These are phyloP conservation scores for Fusarium buxicola DNA, from an alignment of 2,329 filamentous ascomycete species.

Conservation along the genomic window DNA sequence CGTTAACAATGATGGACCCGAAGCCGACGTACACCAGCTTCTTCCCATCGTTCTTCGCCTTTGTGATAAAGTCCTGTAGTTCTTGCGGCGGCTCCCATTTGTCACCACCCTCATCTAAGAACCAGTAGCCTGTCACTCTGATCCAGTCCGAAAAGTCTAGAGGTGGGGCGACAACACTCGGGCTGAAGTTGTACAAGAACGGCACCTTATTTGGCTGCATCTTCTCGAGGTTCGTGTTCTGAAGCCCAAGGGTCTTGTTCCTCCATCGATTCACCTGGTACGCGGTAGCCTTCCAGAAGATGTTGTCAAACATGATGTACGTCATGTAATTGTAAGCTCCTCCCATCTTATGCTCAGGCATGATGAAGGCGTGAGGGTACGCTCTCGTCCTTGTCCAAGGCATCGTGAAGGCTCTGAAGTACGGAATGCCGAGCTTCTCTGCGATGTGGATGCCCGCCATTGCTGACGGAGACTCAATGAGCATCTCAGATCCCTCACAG, in stretches of 20 bases:
- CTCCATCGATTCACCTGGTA: conserved; percentile 95
- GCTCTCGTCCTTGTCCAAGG: conserved; percentile 96
- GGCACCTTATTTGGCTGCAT: conserved; percentile 98
- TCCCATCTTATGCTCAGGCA: conserved; percentile 92
- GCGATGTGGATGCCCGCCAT: conserved; percentile 99
- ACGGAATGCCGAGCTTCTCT: conserved; percentile 90
- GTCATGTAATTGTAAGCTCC: conserved; percentile 95
- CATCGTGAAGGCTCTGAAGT: conserved; percentile 98
- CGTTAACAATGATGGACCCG: conserved; percentile 92
- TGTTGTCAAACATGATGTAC: conserved; percentile 94
- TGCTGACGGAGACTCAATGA: conserved; percentile 95
- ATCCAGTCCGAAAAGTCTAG: conserved; percentile 99
- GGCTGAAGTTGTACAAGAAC: conserved; percentile 97
- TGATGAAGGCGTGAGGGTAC: conserved; percentile 96
- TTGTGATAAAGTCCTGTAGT: conserved; percentile 83
- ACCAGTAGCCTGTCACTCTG: conserved; percentile 97
- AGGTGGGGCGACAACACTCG: conserved; percentile 91
- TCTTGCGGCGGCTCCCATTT: conserved; percentile 80
- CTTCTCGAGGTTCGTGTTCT: conserved; percentile 85
- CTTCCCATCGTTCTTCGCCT: conserved; percentile 83
- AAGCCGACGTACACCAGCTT: conserved; percentile 98
- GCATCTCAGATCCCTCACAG: conserved; percentile 86
- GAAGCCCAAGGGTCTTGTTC: conserved; percentile 80
- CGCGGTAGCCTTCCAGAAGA: conserved; percentile 96
- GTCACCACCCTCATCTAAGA: conserved; percentile 78